Conservation (phyloP, 352 stramenopile species). For the Phytophthora aleatoria region DNA sequence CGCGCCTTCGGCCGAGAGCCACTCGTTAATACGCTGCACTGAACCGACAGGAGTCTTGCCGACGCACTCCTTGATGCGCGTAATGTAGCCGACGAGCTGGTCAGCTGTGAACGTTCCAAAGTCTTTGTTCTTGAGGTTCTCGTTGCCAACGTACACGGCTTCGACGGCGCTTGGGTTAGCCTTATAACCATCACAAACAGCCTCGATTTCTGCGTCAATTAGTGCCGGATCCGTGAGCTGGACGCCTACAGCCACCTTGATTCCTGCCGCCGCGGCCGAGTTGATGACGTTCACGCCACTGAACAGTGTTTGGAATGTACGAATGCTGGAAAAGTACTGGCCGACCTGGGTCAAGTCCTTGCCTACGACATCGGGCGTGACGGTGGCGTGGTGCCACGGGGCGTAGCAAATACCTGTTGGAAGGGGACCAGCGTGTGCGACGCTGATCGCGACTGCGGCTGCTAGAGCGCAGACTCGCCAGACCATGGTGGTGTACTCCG, state of each 20-base stretch:
- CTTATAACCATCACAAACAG: slow-evolving; percentile 57
- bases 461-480: slow-evolving; percentile 23
- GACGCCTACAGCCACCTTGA: slow-evolving; percentile 75
- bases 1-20: slow-evolving; percentile 43
- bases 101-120: slow-evolving; percentile 45
- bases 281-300: slow-evolving; percentile 61
- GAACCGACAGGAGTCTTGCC: slow-evolving; percentile 55
- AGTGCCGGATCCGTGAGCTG: slow-evolving; percentile 53
- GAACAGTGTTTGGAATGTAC: slow-evolving; percentile 76
- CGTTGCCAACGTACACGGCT: slow-evolving; percentile 80
- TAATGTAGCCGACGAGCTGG: slow-evolving; percentile 56
- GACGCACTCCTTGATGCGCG: slow-evolving; percentile 59
- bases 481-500: slow-evolving; percentile 22
- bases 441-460: slow-evolving; percentile 16
- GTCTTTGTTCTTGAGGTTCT: slow-evolving; percentile 68
- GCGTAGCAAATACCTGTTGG: slow-evolving; percentile 37
- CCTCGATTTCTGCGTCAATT: slow-evolving; percentile 63
- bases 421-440: slow-evolving; percentile 24
- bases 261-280: slow-evolving; percentile 43
- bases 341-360: slow-evolving; percentile 48
- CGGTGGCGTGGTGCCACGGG: slow-evolving; percentile 43
- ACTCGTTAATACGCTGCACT: slow-evolving; percentile 82
- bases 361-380: slow-evolving; percentile 41
- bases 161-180: slow-evolving; percentile 45
- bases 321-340: slow-evolving; percentile 62